Evolutionary conservation across 202 grass and related monocot species (phyloP).

Genomic region (Elaeis oleifera): DNA sequence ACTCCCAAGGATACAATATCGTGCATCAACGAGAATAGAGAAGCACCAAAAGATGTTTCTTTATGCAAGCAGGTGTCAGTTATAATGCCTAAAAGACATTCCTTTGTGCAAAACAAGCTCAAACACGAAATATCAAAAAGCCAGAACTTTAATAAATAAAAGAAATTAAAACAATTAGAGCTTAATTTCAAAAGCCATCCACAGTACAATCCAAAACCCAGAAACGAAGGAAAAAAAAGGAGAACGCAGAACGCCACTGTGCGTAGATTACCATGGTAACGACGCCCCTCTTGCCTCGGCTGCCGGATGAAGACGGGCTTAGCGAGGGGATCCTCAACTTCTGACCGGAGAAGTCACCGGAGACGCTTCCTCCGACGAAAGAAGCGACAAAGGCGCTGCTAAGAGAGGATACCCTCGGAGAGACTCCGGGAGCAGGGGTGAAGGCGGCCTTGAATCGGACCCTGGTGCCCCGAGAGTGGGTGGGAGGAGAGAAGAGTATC

Average conservation of each 20-base stretch:
- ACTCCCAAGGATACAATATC: too few relatives aligned
- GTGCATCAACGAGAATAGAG: too few relatives aligned
- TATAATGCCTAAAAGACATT: too few relatives aligned
- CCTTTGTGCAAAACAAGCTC: too few relatives aligned
- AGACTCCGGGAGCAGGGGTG: background rate
- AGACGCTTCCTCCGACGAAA: conserved; percentile 19
- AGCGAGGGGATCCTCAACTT: conserved; percentile 15
- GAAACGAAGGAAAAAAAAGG: background rate
- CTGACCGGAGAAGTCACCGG: conserved; percentile 15
- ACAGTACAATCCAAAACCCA: too few relatives aligned
- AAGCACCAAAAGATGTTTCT: too few relatives aligned
- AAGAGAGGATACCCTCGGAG: background rate
- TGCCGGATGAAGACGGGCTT: background rate
- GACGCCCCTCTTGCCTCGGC: conserved; percentile 8
- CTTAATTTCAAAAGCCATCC: too few relatives aligned
- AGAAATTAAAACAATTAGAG: background rate
- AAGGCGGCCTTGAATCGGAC: background rate
- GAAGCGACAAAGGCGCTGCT: background rate
- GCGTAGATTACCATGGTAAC: conserved; percentile 21
- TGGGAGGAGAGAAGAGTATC: background rate
- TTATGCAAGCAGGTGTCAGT: too few relatives aligned
- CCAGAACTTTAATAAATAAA: background rate
- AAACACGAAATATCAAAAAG: too few relatives aligned
- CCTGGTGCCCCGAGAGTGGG: background rate
- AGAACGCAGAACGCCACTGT: background rate